These are phyloP conservation scores for Phytophthora capsici DNA, from an alignment of 352 stramenopile genomes.

Conservation along the genomic window DNA sequence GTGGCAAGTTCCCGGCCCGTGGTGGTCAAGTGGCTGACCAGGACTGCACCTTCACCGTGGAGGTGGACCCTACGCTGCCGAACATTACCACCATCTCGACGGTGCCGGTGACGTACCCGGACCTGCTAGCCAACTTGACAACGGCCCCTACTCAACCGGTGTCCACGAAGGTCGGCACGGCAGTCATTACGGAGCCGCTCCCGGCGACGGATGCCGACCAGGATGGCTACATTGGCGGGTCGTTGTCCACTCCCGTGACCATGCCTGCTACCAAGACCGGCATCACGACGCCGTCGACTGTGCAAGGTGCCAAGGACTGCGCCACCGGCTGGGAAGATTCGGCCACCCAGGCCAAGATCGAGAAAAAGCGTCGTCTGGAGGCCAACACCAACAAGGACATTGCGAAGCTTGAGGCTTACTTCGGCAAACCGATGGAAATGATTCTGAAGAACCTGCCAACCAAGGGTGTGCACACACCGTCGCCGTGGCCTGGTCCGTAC, in stretches of 20 bases:
- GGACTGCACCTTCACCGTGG: conserved; percentile 16
- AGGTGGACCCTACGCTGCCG: conserved; percentile 30
- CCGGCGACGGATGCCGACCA: conserved; percentile 8
- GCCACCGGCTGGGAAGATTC: conserved; percentile 30
- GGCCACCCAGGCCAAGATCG: conserved; percentile 2
- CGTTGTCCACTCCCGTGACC: background rate
- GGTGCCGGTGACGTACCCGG: conserved; percentile 19
- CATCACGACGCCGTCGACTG: conserved; percentile 1
- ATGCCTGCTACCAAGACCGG: conserved; percentile 14
- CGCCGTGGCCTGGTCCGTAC: conserved; percentile 60
- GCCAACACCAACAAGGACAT: conserved; percentile 28
- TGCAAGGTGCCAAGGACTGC: conserved; percentile 30
- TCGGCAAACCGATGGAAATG: conserved; percentile 32
- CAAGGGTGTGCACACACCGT: conserved; percentile 9
- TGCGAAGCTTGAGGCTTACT: conserved; percentile 33
- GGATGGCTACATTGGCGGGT: conserved; percentile 7
- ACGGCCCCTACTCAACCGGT: conserved; percentile 16
- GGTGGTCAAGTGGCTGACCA: conserved; percentile 9
- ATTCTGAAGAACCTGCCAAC: conserved; percentile 33
- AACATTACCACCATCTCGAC: conserved; percentile 26
- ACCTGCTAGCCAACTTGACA: conserved; percentile 25
- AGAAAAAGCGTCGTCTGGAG: conserved; percentile 31
- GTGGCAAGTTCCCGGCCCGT: conserved; percentile 17
- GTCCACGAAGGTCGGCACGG: conserved; percentile 26
- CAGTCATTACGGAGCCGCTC: conserved; percentile 9